A percentile compares a stretch with the other conserved stretches of the same genome.
phyloP scores from a whole-genome alignment of 2,329 filamentous ascomycete genomes.

The Clonostachys rhizophaga region DNA sequence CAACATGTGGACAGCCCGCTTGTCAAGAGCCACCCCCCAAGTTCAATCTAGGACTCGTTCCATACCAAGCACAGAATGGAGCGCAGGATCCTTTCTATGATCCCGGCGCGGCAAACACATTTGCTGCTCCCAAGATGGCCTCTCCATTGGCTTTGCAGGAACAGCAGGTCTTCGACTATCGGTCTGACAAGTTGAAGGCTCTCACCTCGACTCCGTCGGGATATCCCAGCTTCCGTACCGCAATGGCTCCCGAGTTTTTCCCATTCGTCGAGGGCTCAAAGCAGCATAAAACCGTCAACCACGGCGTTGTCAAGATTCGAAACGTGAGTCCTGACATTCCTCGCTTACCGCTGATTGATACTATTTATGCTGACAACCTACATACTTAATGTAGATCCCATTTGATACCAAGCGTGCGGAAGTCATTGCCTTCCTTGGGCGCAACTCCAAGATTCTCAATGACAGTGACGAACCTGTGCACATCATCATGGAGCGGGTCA shows the following conservation, averaged over 20 bases:
- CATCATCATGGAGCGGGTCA: conserved; percentile 61
- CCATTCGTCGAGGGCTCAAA: conserved; percentile 38
- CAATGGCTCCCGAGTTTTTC: conserved; percentile 32
- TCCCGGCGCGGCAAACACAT: background rate
- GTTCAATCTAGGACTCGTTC: conserved; percentile 13
- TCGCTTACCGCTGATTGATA: too few species aligned
- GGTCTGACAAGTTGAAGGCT: conserved; percentile 29
- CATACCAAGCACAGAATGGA: conserved; percentile 1
- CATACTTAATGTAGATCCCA: conserved; percentile 38
- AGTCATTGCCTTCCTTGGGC: conserved; percentile 54
- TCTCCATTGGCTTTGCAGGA: background rate
- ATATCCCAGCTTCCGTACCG: conserved; percentile 22
- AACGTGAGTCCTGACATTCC: conserved; percentile 34
- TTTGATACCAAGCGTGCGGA: conserved; percentile 48
- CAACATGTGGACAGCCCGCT: conserved; percentile 16
- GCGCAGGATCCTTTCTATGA: background rate
- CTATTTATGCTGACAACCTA: too few species aligned
- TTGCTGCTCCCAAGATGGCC: too few species aligned
- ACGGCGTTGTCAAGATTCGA: conserved; percentile 42
- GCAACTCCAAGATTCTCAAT: conserved; percentile 49
- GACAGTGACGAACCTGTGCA: conserved; percentile 53
- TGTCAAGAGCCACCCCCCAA: conserved; percentile 26
- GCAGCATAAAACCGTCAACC: conserved; percentile 16
- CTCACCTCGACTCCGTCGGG: conserved; percentile 25
- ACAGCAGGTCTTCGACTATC: conserved; percentile 4